Evolutionary conservation across 169 alveolate genomes (phyloP).

Genomic region (Perkinsus marinus): DNA sequence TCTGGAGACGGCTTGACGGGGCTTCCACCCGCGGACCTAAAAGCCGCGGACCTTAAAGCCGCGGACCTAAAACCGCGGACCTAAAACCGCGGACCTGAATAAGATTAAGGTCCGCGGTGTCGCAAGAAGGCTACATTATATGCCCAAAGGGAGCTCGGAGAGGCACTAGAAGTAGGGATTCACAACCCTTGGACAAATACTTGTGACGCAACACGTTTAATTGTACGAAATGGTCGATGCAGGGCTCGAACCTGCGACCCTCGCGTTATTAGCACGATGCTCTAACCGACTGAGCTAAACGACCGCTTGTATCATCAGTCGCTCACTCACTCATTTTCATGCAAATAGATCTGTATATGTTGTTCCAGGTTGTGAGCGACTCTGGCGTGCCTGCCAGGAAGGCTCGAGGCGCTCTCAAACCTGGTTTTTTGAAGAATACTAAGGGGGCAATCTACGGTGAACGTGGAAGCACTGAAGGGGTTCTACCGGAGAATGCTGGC

Average conservation of each 20-base stretch:
- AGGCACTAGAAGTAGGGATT: no score
- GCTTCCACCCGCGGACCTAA: no score
- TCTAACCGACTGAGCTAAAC: background rate
- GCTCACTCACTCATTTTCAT: background rate
- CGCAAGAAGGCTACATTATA: no score
- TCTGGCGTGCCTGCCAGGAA: background rate
- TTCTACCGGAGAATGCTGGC: conserved; percentile 7
- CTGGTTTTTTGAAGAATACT: background rate
- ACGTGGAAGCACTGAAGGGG: conserved; percentile 3
- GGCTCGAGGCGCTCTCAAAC: background rate
- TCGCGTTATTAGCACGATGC: background rate
- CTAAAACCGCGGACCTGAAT: background rate
- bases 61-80: background rate
- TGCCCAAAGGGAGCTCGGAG: no score
- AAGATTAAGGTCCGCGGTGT: background rate
- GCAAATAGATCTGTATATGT: background rate
- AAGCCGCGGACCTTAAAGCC: background rate
- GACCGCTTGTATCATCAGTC: background rate
- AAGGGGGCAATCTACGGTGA: background rate
- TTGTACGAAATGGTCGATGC: background rate
- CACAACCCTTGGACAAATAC: no score
- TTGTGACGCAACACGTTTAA: no score
- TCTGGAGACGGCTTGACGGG: no score
- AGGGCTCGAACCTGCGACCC: background rate
- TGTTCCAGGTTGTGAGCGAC: background rate